phyloP scores from a whole-genome alignment of 2,329 filamentous ascomycete species.

The Decorospora gaudefroyi region DNA sequence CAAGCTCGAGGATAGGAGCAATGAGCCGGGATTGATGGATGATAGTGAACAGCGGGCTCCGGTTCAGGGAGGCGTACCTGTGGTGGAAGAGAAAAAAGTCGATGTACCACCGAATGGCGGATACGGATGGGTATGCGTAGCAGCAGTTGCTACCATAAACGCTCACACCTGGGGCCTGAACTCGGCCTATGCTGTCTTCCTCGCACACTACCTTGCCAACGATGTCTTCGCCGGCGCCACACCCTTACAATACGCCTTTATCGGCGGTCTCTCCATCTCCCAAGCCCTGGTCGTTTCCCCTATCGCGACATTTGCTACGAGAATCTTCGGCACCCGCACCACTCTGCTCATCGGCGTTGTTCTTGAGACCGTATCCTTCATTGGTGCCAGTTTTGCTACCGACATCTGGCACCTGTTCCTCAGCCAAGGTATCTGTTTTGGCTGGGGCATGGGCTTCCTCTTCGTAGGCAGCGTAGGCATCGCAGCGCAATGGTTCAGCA shows the following conservation, averaged over 20 bases:
- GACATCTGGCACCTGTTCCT: conserved; percentile 77
- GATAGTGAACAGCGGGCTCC: background rate
- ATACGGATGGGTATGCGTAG: conserved; percentile 63
- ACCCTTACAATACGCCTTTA: conserved; percentile 72
- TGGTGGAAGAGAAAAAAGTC: conserved; percentile 12
- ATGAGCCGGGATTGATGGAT: background rate
- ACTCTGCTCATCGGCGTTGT: conserved; percentile 68
- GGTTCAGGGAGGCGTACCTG: conserved; percentile 5
- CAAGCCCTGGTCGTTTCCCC: conserved; percentile 71
- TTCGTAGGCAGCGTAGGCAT: conserved; percentile 72
- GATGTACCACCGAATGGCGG: conserved; percentile 63
- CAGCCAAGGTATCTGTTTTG: conserved; percentile 74
- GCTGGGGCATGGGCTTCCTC: conserved; percentile 75
- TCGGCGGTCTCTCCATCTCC: conserved; percentile 72
- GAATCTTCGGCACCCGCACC: conserved; percentile 64
- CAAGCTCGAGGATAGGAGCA: background rate
- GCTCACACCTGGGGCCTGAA: conserved; percentile 76
- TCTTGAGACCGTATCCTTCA: conserved; percentile 66
- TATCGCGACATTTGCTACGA: conserved; percentile 64
- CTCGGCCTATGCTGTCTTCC: conserved; percentile 71
- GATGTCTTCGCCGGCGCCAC: conserved; percentile 66
- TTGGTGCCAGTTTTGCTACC: conserved; percentile 70
- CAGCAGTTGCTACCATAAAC: conserved; percentile 39
- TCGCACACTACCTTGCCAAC: conserved; percentile 69
- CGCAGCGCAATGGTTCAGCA: conserved; percentile 74